Evolutionary conservation across 1,284 basidiomycete genomes (phyloP).

Genomic region (Ceratobasidium sp.): DNA sequence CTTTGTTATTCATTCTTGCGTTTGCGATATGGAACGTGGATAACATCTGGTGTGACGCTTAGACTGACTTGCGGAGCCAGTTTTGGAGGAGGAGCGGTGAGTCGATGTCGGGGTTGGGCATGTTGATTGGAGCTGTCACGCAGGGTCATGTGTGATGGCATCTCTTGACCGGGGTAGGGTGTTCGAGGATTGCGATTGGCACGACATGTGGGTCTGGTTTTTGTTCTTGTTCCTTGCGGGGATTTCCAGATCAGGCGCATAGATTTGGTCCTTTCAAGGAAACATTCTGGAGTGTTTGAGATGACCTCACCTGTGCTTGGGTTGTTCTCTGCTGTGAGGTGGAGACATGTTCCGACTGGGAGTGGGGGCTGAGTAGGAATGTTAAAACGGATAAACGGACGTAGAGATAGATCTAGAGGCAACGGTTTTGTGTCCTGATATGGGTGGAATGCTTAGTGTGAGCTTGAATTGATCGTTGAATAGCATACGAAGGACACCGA

Average conservation of each 20-base stretch:
- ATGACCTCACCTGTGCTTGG: neutral
- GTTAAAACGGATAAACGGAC: conserved; percentile 30
- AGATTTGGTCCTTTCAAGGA: no score
- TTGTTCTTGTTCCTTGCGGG: no score
- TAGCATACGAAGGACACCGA: no score
- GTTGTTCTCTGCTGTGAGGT: conserved; percentile 2
- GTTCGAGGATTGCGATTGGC: no score
- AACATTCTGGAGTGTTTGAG: no score
- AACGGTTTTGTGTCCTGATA: no score
- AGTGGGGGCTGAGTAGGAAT: conserved; percentile 13
- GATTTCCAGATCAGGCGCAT: no score
- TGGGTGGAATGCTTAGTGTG: no score
- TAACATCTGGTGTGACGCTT: conserved; percentile 62
- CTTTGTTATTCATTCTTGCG: conserved; percentile 57
- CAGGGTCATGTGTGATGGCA: no score
- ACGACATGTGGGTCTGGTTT: no score
- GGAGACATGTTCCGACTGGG: neutral
- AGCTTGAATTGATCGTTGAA: no score
- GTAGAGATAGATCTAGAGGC: neutral
- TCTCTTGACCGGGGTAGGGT: conserved; percentile 53
- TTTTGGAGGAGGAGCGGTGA: conserved; percentile 49
- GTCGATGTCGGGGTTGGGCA: neutral
- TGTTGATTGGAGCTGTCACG: no score
- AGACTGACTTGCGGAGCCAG: conserved; percentile 51
- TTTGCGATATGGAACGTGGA: conserved; percentile 67